phyloP scores from a whole-genome alignment of 352 stramenopile genomes.

The Globisporangium radiosum region DNA sequence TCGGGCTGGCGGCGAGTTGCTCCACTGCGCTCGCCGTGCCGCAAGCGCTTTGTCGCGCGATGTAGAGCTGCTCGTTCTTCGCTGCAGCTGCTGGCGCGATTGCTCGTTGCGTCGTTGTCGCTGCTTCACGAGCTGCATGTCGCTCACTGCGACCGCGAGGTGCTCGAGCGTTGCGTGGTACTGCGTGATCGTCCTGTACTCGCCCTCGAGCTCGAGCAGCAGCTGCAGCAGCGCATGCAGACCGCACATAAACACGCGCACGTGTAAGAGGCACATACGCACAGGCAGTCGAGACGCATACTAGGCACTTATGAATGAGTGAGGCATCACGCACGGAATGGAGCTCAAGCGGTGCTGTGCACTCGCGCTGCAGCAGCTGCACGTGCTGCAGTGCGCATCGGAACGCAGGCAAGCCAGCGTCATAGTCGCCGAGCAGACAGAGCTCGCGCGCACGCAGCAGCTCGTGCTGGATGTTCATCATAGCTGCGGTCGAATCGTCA shows the following conservation, averaged over 20 bases:
- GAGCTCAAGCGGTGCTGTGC: conserved; percentile 18
- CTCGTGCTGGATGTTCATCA: conserved; percentile 11
- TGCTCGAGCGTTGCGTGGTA: conserved; percentile 41
- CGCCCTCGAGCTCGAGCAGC: conserved; percentile 38
- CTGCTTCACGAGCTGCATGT: conserved; percentile 23
- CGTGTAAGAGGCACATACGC: conserved; percentile 1
- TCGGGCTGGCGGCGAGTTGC: conserved; percentile 5
- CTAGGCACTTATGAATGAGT: too few species aligned
- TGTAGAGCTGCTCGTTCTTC: neutral
- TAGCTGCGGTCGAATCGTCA: neutral
- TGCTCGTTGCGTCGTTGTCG: conserved; percentile 7
- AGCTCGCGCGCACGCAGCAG: conserved; percentile 54
- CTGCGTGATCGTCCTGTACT: conserved; percentile 39
- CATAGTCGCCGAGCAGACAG: conserved; percentile 61
- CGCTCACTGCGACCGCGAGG: conserved; percentile 16
- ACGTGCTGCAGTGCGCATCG: conserved; percentile 23
- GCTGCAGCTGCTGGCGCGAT: conserved; percentile 12
- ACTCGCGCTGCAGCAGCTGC: conserved; percentile 17
- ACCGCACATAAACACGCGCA: conserved; percentile 10
- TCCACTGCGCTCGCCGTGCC: conserved; percentile 13
- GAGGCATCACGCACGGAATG: conserved; percentile 20
- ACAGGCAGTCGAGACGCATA: too few species aligned
- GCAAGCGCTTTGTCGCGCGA: conserved; percentile 11
- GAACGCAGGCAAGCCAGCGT: conserved; percentile 38
- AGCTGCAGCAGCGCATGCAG: conserved; percentile 8